These are phyloP conservation scores for Termitomyces sp. DNA, from an alignment of 768 basidiomycete genomes.

Conservation along the genomic window DNA sequence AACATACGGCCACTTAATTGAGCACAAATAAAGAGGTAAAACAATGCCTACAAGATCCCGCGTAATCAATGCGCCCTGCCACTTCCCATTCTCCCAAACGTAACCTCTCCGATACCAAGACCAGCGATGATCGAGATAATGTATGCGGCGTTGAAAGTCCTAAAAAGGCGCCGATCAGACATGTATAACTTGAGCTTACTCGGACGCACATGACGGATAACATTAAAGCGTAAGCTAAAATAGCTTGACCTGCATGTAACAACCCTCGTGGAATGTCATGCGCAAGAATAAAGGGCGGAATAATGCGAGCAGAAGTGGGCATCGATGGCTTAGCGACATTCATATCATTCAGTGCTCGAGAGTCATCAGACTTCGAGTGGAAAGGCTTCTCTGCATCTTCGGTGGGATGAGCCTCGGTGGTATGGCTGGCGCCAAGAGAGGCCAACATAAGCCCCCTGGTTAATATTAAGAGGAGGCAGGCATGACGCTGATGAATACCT, in stretches of 20 bases:
- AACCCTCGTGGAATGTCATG: constrained; percentile 72
- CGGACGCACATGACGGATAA: constrained; percentile 67
- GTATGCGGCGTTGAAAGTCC: constrained; percentile 81
- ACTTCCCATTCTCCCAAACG: constrained; percentile 54
- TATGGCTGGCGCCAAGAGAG: background rate
- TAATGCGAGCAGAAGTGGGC: constrained; percentile 23
- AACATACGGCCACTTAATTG: background rate
- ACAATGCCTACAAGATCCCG: background rate
- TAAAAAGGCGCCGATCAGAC: constrained; percentile 21
- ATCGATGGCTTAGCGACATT: background rate
- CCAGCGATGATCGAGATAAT: constrained; percentile 70
- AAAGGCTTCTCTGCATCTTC: constrained; percentile 5
- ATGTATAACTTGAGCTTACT: background rate
- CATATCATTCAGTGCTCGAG: background rate
- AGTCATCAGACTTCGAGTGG: background rate
- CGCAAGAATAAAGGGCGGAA: constrained; percentile 58
- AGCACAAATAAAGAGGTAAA: background rate
- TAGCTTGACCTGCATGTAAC: constrained; percentile 56
- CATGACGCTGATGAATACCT: constrained; percentile 7
- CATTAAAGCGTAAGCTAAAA: constrained; percentile 72
- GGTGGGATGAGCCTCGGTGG: background rate
- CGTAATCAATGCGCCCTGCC: constrained; percentile 11
- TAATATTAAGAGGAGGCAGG: background rate
- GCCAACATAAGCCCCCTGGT: constrained; percentile 11
- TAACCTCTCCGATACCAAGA: constrained; percentile 65